Base-by-base conservation (phyloP, 768 basidiomycete species). In the Tulasnella sp. region DNA sequence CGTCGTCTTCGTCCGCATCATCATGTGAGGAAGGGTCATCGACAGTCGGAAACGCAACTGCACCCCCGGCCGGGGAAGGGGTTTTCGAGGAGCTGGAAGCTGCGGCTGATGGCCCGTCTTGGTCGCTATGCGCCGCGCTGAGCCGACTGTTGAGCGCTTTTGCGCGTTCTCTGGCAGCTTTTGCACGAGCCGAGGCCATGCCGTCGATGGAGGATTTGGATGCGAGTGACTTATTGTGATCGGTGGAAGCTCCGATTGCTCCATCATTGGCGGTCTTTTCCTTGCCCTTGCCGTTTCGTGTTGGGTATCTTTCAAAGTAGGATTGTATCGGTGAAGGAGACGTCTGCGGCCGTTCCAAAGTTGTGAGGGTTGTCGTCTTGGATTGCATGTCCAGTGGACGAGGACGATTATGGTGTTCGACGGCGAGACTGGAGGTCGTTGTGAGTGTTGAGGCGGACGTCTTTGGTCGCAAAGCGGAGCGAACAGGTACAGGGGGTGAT, bases 251-350 rank as follows among this genome's bases (percentile, higher is more conserved):
- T 32, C 37, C 35, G 39, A n/a, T 18, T 67, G 15, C 69, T 55
- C 44, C 51, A 67, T 67, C 61, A 57, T 70, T 46, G 35, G 32
- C n/a, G 32, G 35, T 55, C 39, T 79, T 70, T 78, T 51, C 42
- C 51, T 51, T 40, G 40, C 73, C 79, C 44, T 80, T 70, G 57
- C 57, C 73, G 23, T 78, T 61, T 37, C 80, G 80, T 18, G 46
- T 70, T 35, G 80, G 80, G 70, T 81, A 81, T 67, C 80, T 79
- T 70, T 80, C 80, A 73, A 81, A 81, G 61, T 81, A 81, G 16
- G 80, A 71, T 71, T 79, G 71, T 29, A 40, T 5, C 2, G 80
- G 80, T 35, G 80, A 78, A 20, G 80, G 57, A 23, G 80, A 67
- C 18, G 75, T 40, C 5, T n/a, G n/a, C 0, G 74, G 74, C 29